Conservation (phyloP, 345 rosid species). For the Pistacia vera region DNA sequence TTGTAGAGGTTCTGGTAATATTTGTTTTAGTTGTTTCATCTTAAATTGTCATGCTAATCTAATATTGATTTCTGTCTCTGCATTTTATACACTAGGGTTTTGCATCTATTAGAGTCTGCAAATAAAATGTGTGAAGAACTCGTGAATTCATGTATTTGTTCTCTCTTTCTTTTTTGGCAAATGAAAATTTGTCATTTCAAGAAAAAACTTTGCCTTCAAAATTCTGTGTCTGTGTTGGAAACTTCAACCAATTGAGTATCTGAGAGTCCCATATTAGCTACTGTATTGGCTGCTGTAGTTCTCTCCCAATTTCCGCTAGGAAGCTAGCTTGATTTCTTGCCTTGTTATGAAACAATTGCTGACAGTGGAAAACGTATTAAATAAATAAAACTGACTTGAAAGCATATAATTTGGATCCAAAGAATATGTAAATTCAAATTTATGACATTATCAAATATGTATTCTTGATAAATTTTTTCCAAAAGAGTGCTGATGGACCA, state of each 20-base stretch:
- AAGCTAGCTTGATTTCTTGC: not conserved
- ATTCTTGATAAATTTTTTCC: not conserved
- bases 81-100: not conserved
- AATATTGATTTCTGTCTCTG: not conserved
- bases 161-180: not conserved
- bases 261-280: not conserved
- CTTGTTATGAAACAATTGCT: not conserved
- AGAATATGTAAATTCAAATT: not conserved
- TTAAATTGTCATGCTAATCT: not conserved
- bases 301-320: not conserved
- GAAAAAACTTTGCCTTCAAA: not conserved
- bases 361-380: not conserved
- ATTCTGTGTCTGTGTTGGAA: not conserved
- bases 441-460: conserved; percentile 10
- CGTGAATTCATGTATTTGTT: not conserved
- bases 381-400: not conserved
- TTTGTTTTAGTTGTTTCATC: not conserved
- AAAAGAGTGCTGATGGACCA: conserved; percentile 7
- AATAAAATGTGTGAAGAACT: not conserved
- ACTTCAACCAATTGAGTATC: not conserved
- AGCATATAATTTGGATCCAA: conserved; percentile 9
- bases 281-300: not conserved
- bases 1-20: not conserved
- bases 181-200: not conserved
- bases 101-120: not conserved